Base-by-base conservation (phyloP, 1,284 basidiomycete species). In the Coniferiporia sulphurascens region DNA sequence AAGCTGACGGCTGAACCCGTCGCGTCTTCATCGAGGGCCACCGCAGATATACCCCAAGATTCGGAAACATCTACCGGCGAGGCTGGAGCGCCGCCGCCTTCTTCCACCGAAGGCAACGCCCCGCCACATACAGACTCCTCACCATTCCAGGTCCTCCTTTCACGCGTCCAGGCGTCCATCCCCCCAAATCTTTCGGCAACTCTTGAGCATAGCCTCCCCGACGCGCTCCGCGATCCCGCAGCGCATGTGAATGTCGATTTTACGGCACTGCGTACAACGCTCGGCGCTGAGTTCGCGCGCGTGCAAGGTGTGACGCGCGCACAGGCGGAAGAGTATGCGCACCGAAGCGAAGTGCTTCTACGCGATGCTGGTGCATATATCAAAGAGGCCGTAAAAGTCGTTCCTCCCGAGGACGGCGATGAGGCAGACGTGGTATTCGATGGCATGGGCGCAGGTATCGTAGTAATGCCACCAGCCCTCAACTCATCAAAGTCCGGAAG, bases 311-410 rank as follows among this genome's bases (percentile, higher is more conserved):
- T 87, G 34, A 89, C 87, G 48, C 78, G 83, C 45, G 79, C 82
- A 13, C 89, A 92, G 67, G 89, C 91, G 2, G 91, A 93, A 71
- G 91, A 90, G 68, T 88, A 93, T 64, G 89, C 88, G 13, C 85
- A 87, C 65, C 87, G 85, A 72, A 87, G 89, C 64, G 91, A 93
- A 68, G 82, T 74, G 17, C 71, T 91, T 45, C 71, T 95, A 72
- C 87, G 81, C 64, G 85, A 87, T 65, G 87, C 91, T 4, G 82
- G 87, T 15, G 87, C 87, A 58, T 90, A 86, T 58, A 72, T 93
- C 35, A 84, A 84, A 59, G 91, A 94, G 53, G 93, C 92, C 10
- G 91, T 97, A 65, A 91, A 91, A 70, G 87, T 97, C 54, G 78
- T 97, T 8, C 94, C 94, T 0, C 93, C 93, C 0, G 86, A 89